These are phyloP conservation scores for Kingdonia uniflora DNA, from an alignment of 164 flowering plant genomes.

Conservation along the genomic window DNA sequence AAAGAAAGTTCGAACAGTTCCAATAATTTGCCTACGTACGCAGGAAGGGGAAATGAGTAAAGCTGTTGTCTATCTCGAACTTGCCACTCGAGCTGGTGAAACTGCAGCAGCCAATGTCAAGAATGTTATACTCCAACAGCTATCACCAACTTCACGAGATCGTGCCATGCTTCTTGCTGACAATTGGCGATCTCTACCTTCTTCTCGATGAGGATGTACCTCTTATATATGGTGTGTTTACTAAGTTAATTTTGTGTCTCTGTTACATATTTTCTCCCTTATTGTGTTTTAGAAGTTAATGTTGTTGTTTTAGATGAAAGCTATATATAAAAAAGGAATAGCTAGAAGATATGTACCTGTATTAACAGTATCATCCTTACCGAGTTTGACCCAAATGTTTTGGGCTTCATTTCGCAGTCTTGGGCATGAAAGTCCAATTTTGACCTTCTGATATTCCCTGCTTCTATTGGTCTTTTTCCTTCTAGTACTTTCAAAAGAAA, in stretches of 20 bases:
- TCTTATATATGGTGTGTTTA: neutral
- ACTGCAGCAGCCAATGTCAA: conserved; percentile 56
- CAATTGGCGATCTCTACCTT: conserved; percentile 61
- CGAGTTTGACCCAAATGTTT: too few relatives aligned
- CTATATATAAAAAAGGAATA: too few relatives aligned
- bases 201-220: conserved; percentile 21
- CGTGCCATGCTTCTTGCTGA: conserved; percentile 50
- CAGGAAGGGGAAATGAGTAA: conserved; percentile 79
- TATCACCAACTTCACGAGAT: conserved; percentile 44
- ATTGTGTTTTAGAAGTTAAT: neutral
- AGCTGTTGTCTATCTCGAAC: conserved; percentile 79
- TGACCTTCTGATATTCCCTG: too few relatives aligned
- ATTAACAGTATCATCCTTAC: too few relatives aligned
- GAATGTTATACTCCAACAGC: conserved; percentile 51
- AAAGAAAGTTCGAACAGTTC: too few relatives aligned
- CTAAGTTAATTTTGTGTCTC: neutral
- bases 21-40: conserved; percentile 11
- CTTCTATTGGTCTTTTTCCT: too few relatives aligned
- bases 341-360: too few relatives aligned
- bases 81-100: conserved; percentile 84
- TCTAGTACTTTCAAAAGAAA: too few relatives aligned
- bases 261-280: neutral
- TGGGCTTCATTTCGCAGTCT: too few relatives aligned
- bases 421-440: too few relatives aligned
- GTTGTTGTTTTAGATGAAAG: too few relatives aligned